Evolutionary conservation across 805 yeast genomes (phyloP).

Genomic region (Yarrowia sp.): DNA sequence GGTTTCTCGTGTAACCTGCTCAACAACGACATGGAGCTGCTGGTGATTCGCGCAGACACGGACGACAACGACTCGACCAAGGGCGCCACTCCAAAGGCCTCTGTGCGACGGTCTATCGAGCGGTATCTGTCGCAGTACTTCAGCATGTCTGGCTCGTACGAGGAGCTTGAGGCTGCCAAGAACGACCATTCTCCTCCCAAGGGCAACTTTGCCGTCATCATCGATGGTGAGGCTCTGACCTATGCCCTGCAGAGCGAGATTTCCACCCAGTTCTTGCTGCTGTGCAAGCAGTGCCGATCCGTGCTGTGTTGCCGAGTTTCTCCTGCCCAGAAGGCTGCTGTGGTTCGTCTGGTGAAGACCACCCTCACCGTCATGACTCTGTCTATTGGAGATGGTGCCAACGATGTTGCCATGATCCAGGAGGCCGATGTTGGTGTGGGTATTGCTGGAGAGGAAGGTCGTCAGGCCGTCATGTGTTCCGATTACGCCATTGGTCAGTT

Average conservation of each 20-base stretch:
- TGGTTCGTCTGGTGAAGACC: slow-evolving; percentile 65
- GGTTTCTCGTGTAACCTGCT: slow-evolving; percentile 79
- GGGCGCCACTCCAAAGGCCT: slow-evolving; percentile 32
- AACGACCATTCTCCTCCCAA: slow-evolving; percentile 64
- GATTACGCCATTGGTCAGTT: slow-evolving; percentile 84
- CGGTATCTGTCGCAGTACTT: slow-evolving; percentile 54
- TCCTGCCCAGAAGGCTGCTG: slow-evolving; percentile 79
- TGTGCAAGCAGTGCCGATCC: slow-evolving; percentile 74
- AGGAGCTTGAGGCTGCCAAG: slow-evolving; percentile 52
- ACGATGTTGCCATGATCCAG: slow-evolving; percentile 87
- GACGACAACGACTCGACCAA: slow-evolving; percentile 37
- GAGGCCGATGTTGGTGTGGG: slow-evolving; percentile 84
- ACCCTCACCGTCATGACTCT: slow-evolving; percentile 71
- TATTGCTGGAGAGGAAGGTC: slow-evolving; percentile 83
- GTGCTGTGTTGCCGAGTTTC: slow-evolving; percentile 84
- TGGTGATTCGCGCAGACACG: slow-evolving; percentile 50
- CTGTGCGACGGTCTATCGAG: slow-evolving; percentile 41
- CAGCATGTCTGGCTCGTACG: slow-evolving; percentile 46
- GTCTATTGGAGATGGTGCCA: slow-evolving; percentile 85
- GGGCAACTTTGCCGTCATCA: slow-evolving; percentile 57
- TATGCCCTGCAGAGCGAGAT: slow-evolving; percentile 48
- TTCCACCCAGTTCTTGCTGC: slow-evolving; percentile 57
- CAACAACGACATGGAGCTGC: slow-evolving; percentile 66
- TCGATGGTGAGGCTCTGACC: slow-evolving; percentile 70
- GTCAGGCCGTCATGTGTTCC: slow-evolving; percentile 84